Evolutionary conservation across 495 filamentous ascomycete species (phyloP), one percentile per base, ranked within the genome.

Genomic region (Aspergillus heteromorphus): DNA sequence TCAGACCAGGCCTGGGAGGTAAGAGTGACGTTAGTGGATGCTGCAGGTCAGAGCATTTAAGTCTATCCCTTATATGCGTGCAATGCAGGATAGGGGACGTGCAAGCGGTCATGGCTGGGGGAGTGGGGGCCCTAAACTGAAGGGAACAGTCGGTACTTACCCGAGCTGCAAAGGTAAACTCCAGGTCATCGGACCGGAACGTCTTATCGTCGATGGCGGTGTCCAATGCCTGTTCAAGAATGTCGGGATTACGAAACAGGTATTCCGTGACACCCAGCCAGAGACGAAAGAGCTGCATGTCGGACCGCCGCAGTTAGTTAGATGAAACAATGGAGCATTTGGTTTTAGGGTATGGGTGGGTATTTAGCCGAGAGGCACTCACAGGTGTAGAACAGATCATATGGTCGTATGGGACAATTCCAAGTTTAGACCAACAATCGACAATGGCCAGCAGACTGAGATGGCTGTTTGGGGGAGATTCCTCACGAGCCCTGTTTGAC

Each of bases 181-280:
- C 92, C 45, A 97, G 71, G 67, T 98, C 93, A 63, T 98, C 93
- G 14, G 84, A 83, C 13, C 92, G 78, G 69, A 97, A 97, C 1
- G 87, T 90, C 30, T 84, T 83, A 63, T 97, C 93, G 49, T 92
- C 82, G 62, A 96, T 82, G 0, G 92, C 92, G 14, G 90, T 92
- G 21, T 87, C 77, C 56, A 97, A 80, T 18, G 84, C 86, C 63
- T 93, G 90, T n/a, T 92, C 84, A 1, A 98, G 83, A 20, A 96
- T 79, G 0, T 81, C 83, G 18, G 83, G 80, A 56, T 91, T 91
- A 49, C 92, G 86, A 75, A 96, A 98, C 17, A 98, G 76, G 70
- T 95, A 95, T 72, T 98, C 92, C 6, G 91, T 91, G n/a, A 96
- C 92, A 43, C 93, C 93, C 45, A 98, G 79, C 92, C 93, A 97